These are phyloP conservation scores for Anastatica hierochuntica DNA, from an alignment of 345 rosid species.

Conservation along the genomic window DNA sequence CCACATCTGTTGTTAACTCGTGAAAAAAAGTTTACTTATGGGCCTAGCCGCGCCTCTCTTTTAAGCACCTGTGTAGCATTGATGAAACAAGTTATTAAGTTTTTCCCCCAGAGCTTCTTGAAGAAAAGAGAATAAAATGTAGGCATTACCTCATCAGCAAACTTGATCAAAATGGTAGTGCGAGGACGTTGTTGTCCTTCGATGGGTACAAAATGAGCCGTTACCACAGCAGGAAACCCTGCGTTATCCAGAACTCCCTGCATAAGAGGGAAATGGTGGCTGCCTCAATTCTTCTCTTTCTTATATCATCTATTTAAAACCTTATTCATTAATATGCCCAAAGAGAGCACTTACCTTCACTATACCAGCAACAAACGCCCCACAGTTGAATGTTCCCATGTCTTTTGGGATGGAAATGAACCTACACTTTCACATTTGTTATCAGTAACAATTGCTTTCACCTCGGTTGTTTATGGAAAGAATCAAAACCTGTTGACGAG, in stretches of 20 bases:
- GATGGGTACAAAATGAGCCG: conserved; percentile 96
- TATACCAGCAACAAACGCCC: conserved; percentile 99
- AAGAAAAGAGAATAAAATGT: neutral
- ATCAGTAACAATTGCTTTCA: neutral
- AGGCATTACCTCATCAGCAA: conserved; percentile 77
- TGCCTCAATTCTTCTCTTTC: neutral
- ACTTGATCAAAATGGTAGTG: conserved; percentile 93
- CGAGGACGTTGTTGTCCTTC: conserved; percentile 97
- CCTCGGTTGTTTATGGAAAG: neutral
- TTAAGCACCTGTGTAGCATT: conserved; percentile 44
- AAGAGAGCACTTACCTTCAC: conserved; percentile 49
- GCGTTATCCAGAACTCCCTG: conserved; percentile 93
- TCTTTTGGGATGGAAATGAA: conserved; percentile 95
- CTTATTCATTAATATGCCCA: neutral
- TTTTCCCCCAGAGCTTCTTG: too few species aligned
- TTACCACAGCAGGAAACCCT: conserved; percentile 93
- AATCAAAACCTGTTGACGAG: conserved; percentile 71
- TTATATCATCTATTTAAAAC: neutral
- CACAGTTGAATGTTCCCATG: conserved; percentile 98
- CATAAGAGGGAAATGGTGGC: neutral
- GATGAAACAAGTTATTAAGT: too few species aligned
- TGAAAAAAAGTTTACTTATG: too few species aligned
- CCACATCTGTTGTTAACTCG: too few species aligned
- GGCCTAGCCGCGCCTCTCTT: conserved; percentile 73
- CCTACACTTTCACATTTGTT: conserved; percentile 26